phyloP scores from a whole-genome alignment of 768 basidiomycete genomes.

The Nevesoporus exiguus region DNA sequence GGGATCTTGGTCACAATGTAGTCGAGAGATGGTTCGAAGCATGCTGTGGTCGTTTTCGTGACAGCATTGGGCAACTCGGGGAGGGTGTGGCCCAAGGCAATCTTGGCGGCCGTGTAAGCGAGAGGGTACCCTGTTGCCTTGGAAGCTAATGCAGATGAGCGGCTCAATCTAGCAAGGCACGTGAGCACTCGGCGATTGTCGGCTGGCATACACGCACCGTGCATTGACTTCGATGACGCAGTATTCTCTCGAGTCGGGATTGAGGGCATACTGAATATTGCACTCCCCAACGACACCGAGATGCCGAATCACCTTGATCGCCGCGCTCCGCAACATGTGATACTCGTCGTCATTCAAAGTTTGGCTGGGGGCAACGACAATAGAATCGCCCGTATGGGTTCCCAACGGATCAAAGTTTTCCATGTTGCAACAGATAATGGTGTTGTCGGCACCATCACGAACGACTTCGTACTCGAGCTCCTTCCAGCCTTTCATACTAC shows the following conservation, averaged over 20 bases:
- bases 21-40: conserved; percentile 97
- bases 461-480: conserved; percentile 99
- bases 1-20: conserved; percentile 99
- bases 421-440: conserved; percentile 99
- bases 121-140: conserved; percentile 99
- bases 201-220: conserved; percentile 42
- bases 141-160: conserved; percentile 92
- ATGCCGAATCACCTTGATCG: conserved; percentile 92
- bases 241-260: conserved; percentile 89
- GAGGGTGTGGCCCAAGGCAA: conserved; percentile 94
- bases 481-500: conserved; percentile 99
- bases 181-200: not conserved
- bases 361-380: conserved; percentile 98
- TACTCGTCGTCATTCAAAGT: conserved; percentile 97
- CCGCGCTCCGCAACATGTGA: conserved; percentile 97
- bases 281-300: conserved; percentile 92
- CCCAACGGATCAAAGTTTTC: conserved; percentile 99
- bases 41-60: conserved; percentile 98
- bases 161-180: conserved; percentile 51
- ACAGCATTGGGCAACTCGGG: conserved; percentile 98
- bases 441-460: conserved; percentile 97
- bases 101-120: conserved; percentile 98
- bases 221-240: conserved; percentile 99
- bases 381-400: conserved; percentile 98
- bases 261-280: conserved; percentile 97